Evolutionary conservation across 192 early-diverging fungal genomes (phyloP).

Genomic region (Backusella tarrabulga): DNA sequence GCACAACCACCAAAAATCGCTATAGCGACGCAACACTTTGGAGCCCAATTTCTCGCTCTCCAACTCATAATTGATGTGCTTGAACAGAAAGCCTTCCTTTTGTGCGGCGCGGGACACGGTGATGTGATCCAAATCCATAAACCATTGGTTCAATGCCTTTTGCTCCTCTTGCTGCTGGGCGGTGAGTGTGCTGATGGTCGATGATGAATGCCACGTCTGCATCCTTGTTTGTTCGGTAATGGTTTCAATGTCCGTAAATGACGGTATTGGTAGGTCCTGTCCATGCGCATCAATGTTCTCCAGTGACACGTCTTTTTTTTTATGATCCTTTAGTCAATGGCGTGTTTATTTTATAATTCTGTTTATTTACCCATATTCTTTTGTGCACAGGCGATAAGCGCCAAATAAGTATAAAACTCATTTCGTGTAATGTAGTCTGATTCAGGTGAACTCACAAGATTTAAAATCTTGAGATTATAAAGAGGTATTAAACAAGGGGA

Average conservation of each 20-base stretch:
- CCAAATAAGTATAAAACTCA: conserved; percentile 73
- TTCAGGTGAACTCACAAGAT: conserved; percentile 44
- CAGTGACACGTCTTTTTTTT: conserved; percentile 50
- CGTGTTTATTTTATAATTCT: no score
- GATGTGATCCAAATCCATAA: conserved; percentile 54
- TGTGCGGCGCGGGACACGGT: conserved; percentile 47
- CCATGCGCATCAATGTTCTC: conserved; percentile 63
- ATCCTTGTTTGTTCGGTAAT: not conserved
- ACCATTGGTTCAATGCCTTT: conserved; percentile 47
- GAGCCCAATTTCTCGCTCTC: conserved; percentile 60
- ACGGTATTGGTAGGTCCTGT: conserved; percentile 48
- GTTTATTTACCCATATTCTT: conserved; percentile 66
- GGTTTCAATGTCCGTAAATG: conserved; percentile 53
- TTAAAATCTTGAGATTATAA: conserved; percentile 36
- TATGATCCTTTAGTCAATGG: no score
- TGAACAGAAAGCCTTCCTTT: conserved; percentile 65
- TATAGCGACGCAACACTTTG: conserved; percentile 79
- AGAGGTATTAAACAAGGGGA: not conserved
- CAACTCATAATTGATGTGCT: conserved; percentile 89
- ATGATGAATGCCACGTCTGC: not conserved
- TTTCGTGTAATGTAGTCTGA: conserved; percentile 49
- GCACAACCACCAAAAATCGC: conserved; percentile 89
- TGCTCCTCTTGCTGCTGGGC: conserved; percentile 9
- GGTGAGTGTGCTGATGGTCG: not conserved
- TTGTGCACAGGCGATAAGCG: conserved; percentile 70